A percentile compares a stretch with the other conserved stretches of the same genome.
phyloP scores from a whole-genome alignment of 192 early-diverging fungal genomes.

The Coemansia interrupta region DNA sequence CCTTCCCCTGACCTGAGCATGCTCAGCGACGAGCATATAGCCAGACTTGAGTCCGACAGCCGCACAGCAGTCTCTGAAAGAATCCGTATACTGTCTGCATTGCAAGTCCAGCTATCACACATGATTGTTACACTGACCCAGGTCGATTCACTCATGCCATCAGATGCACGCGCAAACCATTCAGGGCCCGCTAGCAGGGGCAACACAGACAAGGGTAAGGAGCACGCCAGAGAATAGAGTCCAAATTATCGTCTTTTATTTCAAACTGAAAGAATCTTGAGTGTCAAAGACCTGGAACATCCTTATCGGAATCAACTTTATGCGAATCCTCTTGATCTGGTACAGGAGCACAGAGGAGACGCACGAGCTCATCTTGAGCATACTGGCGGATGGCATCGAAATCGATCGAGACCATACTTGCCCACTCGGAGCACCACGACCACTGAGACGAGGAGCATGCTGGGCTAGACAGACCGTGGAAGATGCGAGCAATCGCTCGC shows the following conservation, averaged over 20 bases:
- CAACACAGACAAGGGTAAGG: constrained; percentile 20
- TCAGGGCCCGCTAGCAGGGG: background rate
- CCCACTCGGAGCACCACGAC: constrained; percentile 48
- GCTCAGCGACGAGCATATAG: constrained; percentile 60
- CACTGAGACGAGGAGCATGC: constrained; percentile 34
- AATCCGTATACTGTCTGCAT: constrained; percentile 60
- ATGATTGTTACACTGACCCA: constrained; percentile 46
- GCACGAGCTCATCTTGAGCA: constrained; percentile 39
- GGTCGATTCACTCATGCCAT: constrained; percentile 25
- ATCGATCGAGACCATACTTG: constrained; percentile 29
- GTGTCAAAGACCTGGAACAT: too few species aligned
- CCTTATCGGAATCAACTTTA: too few species aligned
- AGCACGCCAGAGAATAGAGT: constrained; percentile 6
- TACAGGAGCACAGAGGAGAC: constrained; percentile 12
- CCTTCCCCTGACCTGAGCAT: constrained; percentile 45
- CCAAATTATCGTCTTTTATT: too few species aligned
- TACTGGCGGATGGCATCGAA: constrained; percentile 35
- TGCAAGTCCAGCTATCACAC: constrained; percentile 60
- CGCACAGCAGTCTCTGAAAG: constrained; percentile 63
- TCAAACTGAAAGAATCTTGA: too few species aligned
- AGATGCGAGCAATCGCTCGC: constrained; percentile 36
- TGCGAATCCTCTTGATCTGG: too few species aligned
- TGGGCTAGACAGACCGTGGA: constrained; percentile 45
- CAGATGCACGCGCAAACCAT: background rate
- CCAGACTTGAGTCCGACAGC: constrained; percentile 54